phyloP scores from a whole-genome alignment of 2,329 filamentous ascomycete species.

The Neonectria magnoliae region DNA sequence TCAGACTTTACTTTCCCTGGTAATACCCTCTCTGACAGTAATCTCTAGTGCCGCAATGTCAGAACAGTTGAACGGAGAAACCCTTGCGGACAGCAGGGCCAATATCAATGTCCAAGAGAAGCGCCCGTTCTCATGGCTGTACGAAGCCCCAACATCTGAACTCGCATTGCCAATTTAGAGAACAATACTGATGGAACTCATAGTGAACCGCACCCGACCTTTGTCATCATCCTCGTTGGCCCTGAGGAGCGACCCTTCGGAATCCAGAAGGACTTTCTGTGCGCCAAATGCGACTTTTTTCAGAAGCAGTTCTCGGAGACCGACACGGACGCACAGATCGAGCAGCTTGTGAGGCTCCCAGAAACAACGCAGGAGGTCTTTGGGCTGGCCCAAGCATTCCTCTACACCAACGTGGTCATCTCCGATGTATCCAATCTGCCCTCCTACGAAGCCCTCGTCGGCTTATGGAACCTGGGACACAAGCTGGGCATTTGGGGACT shows the following conservation, averaged over 20 bases:
- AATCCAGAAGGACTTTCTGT: slow-evolving; percentile 68
- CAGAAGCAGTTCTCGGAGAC: slow-evolving; percentile 54
- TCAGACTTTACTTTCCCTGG: not conserved
- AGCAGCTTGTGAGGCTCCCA: slow-evolving; percentile 61
- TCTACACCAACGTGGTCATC: slow-evolving; percentile 62
- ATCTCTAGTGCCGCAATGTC: slow-evolving; percentile 25
- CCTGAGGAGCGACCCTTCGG: slow-evolving; percentile 63
- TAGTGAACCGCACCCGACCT: slow-evolving; percentile 65
- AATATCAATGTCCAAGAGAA: slow-evolving; percentile 28
- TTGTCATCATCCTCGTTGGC: slow-evolving; percentile 65
- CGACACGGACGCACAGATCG: slow-evolving; percentile 52
- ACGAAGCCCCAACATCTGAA: slow-evolving; percentile 24
- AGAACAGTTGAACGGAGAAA: slow-evolving; percentile 25
- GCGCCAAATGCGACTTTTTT: slow-evolving; percentile 61
- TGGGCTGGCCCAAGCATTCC: slow-evolving; percentile 63
- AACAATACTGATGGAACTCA: slow-evolving; percentile 21
- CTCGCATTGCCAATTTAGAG: no score
- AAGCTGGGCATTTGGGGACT: slow-evolving; percentile 63
- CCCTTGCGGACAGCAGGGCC: slow-evolving; percentile 12
- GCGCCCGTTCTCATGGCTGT: slow-evolving; percentile 53
- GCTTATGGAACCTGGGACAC: slow-evolving; percentile 66
- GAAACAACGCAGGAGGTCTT: slow-evolving; percentile 61
- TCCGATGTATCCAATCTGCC: slow-evolving; percentile 55
- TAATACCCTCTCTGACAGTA: not conserved
- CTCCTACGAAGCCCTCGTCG: slow-evolving; percentile 64